Evolutionary conservation across 1,284 basidiomycete genomes (phyloP), one percentile per base, ranked within the genome.

Genomic region (Ceratobasidium sp.): DNA sequence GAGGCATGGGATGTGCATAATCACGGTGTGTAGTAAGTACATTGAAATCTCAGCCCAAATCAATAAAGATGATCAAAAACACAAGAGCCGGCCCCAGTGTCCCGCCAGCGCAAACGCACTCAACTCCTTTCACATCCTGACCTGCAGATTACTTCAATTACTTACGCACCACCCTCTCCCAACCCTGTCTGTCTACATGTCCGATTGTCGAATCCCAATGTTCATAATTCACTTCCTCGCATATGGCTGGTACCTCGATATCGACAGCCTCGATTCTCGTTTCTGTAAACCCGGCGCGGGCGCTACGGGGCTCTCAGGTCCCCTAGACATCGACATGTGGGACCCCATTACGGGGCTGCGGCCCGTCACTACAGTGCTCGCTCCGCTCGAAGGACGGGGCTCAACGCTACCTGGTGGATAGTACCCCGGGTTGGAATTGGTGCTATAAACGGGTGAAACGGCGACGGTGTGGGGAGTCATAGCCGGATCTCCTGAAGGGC

Each of bases 61-160:
- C 29, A 73, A 73, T 60, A 73, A 73, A 62, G 29, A 62, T 60
- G 54, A 57, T 62, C 69, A 72, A 59, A 73, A 69, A 73, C 51
- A 48, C 57, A 62, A 36, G 59, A 73, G 48, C 60, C 57, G 45
- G 51, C 45, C 69, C 69, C 8, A 57, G 59, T 63, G 60, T 63
- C 69, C 69, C 47, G 59, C 59, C 51, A 29, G 69, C 69, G 57
- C 59, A 73, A 24, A 27, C 67, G 56, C 56, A 64, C 45, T 44
- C 67, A 41, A 56, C 41, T 53, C 69, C 48, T 73, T 73, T 50
- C 45, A 73, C 69, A 62, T 44, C 57, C 69, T 51, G 69, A 57
- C 69, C 48, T 47, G 69, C 69, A 63, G 69, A 60, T 63, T 45
- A 41, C 50, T 59, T 56, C n/a, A 62, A 31, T 24, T 41, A 63